Conservation (phyloP, 768 basidiomycete species). For the Suillus sp. region DNA sequence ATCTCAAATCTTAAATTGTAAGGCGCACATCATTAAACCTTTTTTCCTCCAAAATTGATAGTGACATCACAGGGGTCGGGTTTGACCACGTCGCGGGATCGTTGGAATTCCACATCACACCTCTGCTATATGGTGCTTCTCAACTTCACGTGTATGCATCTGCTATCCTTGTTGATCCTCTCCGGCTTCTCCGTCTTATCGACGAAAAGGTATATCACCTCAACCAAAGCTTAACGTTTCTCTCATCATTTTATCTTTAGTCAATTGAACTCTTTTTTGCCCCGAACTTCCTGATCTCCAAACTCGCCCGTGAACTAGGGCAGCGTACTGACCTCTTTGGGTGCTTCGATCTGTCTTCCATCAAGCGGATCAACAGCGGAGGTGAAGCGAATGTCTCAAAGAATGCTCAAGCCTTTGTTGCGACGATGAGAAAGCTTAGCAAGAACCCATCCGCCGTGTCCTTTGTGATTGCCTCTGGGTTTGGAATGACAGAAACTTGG, state of each 20-base stretch:
- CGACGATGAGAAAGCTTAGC: too few species aligned
- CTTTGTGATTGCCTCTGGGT: too few species aligned
- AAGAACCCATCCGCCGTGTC: too few species aligned
- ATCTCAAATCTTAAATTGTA: conserved; percentile 44
- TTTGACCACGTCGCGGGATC: conserved; percentile 49
- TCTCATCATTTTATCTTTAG: conserved; percentile 16
- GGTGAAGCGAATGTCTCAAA: conserved; percentile 32
- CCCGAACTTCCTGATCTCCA: conserved; percentile 46
- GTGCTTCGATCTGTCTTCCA: conserved; percentile 36
- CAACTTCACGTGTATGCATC: conserved; percentile 27
- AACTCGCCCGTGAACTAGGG: conserved; percentile 37
- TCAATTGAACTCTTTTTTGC: conserved; percentile 36
- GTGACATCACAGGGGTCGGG: conserved; percentile 36
- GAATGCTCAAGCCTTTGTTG: too few species aligned
- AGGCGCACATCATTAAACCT: conserved; percentile 9
- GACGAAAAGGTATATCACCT: conserved; percentile 37
- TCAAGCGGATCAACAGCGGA: conserved; percentile 42
- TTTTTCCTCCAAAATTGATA: background rate
- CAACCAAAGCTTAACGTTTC: conserved; percentile 20
- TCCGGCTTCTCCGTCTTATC: conserved; percentile 31
- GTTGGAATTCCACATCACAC: conserved; percentile 43
- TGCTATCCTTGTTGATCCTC: conserved; percentile 26
- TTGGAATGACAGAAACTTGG: too few species aligned
- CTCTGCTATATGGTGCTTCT: conserved; percentile 35
- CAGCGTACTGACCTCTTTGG: conserved; percentile 27